These are phyloP conservation scores for Penicillium vulpinum DNA, from an alignment of 2,329 filamentous ascomycete genomes.

Conservation along the genomic window DNA sequence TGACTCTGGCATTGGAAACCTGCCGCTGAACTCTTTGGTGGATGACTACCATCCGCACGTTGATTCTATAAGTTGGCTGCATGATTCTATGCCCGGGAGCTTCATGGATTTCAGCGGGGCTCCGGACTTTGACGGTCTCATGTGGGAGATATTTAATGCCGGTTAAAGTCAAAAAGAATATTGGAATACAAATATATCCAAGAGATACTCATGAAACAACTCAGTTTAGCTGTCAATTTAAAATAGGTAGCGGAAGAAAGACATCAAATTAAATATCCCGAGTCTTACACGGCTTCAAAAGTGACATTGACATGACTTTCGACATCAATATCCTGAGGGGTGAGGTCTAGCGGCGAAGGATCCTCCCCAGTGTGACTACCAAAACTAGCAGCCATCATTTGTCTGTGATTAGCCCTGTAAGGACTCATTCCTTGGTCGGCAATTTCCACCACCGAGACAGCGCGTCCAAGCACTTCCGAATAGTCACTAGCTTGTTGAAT, in stretches of 20 bases:
- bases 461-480: constrained; percentile 20
- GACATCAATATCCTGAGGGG: constrained; percentile 10
- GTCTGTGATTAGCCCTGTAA: background rate
- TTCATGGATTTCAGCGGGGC: constrained; percentile 28
- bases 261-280: background rate
- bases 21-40: constrained; percentile 18
- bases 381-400: background rate
- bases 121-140: constrained; percentile 32
- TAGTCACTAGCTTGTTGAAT: constrained; percentile 26
- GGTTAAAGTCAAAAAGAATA: background rate
- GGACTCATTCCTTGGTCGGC: constrained; percentile 5
- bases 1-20: constrained; percentile 9
- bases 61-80: constrained; percentile 22
- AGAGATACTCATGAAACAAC: background rate
- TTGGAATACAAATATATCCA: background rate
- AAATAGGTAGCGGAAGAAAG: too few relatives aligned
- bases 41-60: constrained; percentile 11
- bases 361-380: background rate
- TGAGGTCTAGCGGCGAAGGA: constrained; percentile 10
- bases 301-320: constrained; percentile 9
- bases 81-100: constrained; percentile 25
- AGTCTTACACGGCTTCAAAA: constrained; percentile 1
- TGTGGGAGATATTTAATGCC: constrained; percentile 31
- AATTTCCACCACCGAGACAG: constrained; percentile 19
- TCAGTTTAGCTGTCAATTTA: too few relatives aligned